A percentile compares a stretch with the other conserved stretches of the same genome.
phyloP scores from a whole-genome alignment of 305 asterid genomes.

The Fraxinus dipetala region DNA sequence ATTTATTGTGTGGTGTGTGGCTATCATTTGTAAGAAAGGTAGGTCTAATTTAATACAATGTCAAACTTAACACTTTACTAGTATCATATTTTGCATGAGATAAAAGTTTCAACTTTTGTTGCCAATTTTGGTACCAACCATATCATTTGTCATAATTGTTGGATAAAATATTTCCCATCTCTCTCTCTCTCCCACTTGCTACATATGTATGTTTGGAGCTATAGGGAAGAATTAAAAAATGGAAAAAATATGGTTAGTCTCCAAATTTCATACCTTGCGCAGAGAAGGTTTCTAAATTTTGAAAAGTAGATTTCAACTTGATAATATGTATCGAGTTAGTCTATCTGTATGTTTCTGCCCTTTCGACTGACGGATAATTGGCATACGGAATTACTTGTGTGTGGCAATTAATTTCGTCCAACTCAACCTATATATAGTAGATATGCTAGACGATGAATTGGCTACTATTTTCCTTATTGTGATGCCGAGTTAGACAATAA shows the following conservation, averaged over 20 bases:
- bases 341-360: background rate
- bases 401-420: background rate
- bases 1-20: background rate
- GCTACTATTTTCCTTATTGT: background rate
- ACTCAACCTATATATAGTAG: background rate
- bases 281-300: background rate
- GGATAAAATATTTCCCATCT: background rate
- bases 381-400: too few species aligned
- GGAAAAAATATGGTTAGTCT: background rate
- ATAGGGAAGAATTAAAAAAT: background rate
- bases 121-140: background rate
- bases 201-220: background rate
- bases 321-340: too few species aligned
- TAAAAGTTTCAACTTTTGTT: background rate
- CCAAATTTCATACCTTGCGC: background rate
- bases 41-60: background rate
- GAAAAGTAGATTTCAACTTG: background rate
- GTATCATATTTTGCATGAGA: background rate
- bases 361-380: background rate
- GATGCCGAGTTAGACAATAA: background rate
- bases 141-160: background rate
- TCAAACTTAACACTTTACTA: background rate
- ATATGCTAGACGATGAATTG: background rate
- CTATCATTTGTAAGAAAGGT: background rate
- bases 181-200: background rate